A percentile compares a stretch with the other conserved stretches of the same genome.
Conservation (phyloP, 2,329 filamentous ascomycete genomes). For the Exophiala sp. region DNA sequence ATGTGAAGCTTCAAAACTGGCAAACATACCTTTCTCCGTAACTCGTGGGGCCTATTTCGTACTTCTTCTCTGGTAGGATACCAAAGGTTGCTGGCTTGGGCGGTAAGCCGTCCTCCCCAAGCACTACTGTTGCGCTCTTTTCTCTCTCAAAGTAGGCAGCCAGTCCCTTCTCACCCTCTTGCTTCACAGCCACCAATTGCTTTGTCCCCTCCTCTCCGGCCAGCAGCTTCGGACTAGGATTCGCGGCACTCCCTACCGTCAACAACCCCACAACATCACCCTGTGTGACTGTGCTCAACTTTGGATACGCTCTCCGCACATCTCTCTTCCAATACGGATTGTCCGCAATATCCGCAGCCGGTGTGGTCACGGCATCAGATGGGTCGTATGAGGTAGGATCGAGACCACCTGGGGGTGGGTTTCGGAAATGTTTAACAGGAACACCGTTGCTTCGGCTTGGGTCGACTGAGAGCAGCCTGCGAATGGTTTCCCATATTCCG, state of each 20-base stretch:
- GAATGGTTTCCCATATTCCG: slow-evolving; percentile 81
- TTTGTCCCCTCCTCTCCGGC: slow-evolving; percentile 67
- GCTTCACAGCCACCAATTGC: slow-evolving; percentile 68
- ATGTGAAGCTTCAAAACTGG: slow-evolving; percentile 28
- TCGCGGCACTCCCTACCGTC: slow-evolving; percentile 71
- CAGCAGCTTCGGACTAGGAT: slow-evolving; percentile 69
- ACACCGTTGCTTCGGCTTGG: slow-evolving; percentile 84
- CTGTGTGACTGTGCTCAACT: slow-evolving; percentile 72
- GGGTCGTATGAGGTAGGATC: slow-evolving; percentile 64
- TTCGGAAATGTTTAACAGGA: slow-evolving; percentile 88
- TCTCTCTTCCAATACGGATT: slow-evolving; percentile 98
- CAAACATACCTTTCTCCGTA: slow-evolving; percentile 63
- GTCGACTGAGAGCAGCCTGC: slow-evolving; percentile 72
- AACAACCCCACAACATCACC: slow-evolving; percentile 79
- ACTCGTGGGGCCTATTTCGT: slow-evolving; percentile 61
- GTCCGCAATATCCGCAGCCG: slow-evolving; percentile 81
- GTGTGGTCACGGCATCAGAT: slow-evolving; percentile 68
- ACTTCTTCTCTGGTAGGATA: slow-evolving; percentile 55
- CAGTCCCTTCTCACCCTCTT: slow-evolving; percentile 68
- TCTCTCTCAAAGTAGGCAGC: slow-evolving; percentile 67
- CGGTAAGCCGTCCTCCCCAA: slow-evolving; percentile 72
- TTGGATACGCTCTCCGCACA: slow-evolving; percentile 72
- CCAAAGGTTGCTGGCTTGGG: slow-evolving; percentile 73
- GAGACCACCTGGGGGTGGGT: slow-evolving; percentile 69
- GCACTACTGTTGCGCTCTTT: slow-evolving; percentile 46